A percentile compares a stretch with the other conserved stretches of the same genome.
Evolutionary conservation across 2,329 filamentous ascomycete genomes (phyloP).

Genomic region (Massarina eburnea): DNA sequence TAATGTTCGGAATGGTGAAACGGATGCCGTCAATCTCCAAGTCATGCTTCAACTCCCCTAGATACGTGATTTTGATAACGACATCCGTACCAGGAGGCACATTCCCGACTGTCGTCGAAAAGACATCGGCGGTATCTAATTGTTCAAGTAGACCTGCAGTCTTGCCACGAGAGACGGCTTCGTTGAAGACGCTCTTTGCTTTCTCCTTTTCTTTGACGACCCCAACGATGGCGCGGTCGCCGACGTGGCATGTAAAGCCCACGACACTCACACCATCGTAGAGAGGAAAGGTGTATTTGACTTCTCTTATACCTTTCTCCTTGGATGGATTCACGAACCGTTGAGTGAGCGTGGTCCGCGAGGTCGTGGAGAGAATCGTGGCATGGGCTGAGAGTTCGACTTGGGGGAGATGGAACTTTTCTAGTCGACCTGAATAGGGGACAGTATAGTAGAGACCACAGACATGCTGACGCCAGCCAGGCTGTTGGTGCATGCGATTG

Average conservation of each 20-base stretch:
- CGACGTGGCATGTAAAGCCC: slow-evolving; percentile 66
- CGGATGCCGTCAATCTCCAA: slow-evolving; percentile 67
- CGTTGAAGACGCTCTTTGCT: slow-evolving; percentile 61
- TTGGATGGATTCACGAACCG: slow-evolving; percentile 62
- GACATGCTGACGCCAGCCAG: slow-evolving; percentile 9
- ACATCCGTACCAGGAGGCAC: slow-evolving; percentile 61
- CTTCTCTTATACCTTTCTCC: slow-evolving; percentile 52
- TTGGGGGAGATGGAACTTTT: slow-evolving; percentile 56
- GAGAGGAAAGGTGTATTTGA: slow-evolving; percentile 69
- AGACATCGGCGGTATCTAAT: slow-evolving; percentile 64
- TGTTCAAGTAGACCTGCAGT: slow-evolving; percentile 68
- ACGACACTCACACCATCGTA: slow-evolving; percentile 73
- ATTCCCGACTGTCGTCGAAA: slow-evolving; percentile 68
- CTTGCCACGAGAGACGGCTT: slow-evolving; percentile 61
- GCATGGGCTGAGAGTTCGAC: slow-evolving; percentile 60
- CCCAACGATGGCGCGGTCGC: slow-evolving; percentile 61
- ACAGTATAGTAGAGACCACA: slow-evolving; percentile 37
- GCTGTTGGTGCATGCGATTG: background rate
- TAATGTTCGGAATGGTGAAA: slow-evolving; percentile 67
- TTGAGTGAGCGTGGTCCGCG: slow-evolving; percentile 57
- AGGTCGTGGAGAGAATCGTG: slow-evolving; percentile 60
- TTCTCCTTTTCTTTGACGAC: slow-evolving; percentile 67
- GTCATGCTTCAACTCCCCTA: slow-evolving; percentile 73
- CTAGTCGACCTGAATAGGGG: background rate
- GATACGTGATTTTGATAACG: slow-evolving; percentile 64